These are phyloP conservation scores for Phylloporus sp. DNA, from an alignment of 1,284 basidiomycete species.

Conservation along the genomic window DNA sequence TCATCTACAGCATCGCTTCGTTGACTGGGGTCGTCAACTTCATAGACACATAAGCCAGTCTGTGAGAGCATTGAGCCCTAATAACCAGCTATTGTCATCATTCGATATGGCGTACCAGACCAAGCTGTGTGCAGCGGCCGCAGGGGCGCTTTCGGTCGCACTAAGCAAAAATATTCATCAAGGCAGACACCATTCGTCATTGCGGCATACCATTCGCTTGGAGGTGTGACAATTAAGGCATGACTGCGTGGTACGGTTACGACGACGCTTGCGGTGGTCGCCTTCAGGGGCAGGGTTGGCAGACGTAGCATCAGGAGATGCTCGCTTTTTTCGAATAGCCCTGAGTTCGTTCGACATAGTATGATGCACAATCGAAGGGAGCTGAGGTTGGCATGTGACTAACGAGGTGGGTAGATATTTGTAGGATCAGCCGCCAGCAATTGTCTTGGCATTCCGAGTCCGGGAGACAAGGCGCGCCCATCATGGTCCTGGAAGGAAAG, in stretches of 20 bases:
- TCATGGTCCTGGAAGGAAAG: conserved; percentile 16
- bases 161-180: conserved; percentile 36
- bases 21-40: conserved; percentile 77
- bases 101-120: conserved; percentile 52
- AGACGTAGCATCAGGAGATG: conserved; percentile 21
- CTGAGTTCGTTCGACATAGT: conserved; percentile 34
- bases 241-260: conserved; percentile 68
- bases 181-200: conserved; percentile 2
- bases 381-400: conserved; percentile 3
- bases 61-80: conserved; percentile 32
- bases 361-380: neutral
- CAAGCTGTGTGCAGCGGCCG: conserved; percentile 73
- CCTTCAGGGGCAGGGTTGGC: conserved; percentile 34
- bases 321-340: conserved; percentile 33
- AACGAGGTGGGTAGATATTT: conserved; percentile 24
- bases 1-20: conserved; percentile 60
- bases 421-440: conserved; percentile 17
- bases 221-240: conserved; percentile 76
- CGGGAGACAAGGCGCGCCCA: conserved; percentile 8
- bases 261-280: conserved; percentile 58
- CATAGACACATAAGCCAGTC: conserved; percentile 85
- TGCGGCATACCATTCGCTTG: conserved; percentile 74
- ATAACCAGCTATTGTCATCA: neutral
- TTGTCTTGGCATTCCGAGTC: conserved; percentile 31
- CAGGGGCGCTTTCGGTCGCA: conserved; percentile 76